Evolutionary conservation across 192 early-diverging fungal genomes (phyloP).

Genomic region (Backusella sp.): DNA sequence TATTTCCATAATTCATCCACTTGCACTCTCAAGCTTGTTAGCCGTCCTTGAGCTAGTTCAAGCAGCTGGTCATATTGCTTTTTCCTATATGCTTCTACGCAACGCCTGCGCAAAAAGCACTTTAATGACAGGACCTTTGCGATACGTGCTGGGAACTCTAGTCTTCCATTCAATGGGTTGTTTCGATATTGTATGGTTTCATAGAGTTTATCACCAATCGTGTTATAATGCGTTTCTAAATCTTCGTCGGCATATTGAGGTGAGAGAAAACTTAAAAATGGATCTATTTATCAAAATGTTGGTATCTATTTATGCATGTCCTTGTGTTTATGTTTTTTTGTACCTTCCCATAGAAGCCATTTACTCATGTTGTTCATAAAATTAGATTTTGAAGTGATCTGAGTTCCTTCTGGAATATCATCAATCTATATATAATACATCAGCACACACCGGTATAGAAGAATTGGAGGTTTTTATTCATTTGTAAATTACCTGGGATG

Average conservation of each 20-base stretch:
- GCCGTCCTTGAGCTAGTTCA: conserved; percentile 54
- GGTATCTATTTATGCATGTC: not conserved
- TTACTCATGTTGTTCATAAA: conserved; percentile 77
- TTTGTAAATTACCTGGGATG: conserved; percentile 49
- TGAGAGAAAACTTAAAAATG: conserved; percentile 70
- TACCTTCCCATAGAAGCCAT: conserved; percentile 86
- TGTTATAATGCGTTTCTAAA: conserved; percentile 64
- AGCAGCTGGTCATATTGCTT: conserved; percentile 52
- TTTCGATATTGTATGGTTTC: conserved; percentile 44
- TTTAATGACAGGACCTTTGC: conserved; percentile 71
- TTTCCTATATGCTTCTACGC: conserved; percentile 58
- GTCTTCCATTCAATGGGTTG: conserved; percentile 67
- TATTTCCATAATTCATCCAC: conserved; percentile 76
- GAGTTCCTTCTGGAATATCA: conserved; percentile 47
- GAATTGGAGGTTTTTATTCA: no score
- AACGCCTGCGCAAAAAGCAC: conserved; percentile 61
- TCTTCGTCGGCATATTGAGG: conserved; percentile 74
- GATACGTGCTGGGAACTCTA: conserved; percentile 66
- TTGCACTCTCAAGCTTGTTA: conserved; percentile 57
- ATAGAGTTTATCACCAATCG: conserved; percentile 52
- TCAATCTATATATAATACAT: conserved; percentile 38
- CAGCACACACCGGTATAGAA: not conserved
- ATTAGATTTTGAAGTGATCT: conserved; percentile 49
- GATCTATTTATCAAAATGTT: conserved; percentile 43
- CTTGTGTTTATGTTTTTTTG: not conserved